Percentiles rank a stretch among this genome's conserved stretches.
Evolutionary conservation across 1,139 yeast genomes (phyloP).

Genomic region (Geotrichum candidum): DNA sequence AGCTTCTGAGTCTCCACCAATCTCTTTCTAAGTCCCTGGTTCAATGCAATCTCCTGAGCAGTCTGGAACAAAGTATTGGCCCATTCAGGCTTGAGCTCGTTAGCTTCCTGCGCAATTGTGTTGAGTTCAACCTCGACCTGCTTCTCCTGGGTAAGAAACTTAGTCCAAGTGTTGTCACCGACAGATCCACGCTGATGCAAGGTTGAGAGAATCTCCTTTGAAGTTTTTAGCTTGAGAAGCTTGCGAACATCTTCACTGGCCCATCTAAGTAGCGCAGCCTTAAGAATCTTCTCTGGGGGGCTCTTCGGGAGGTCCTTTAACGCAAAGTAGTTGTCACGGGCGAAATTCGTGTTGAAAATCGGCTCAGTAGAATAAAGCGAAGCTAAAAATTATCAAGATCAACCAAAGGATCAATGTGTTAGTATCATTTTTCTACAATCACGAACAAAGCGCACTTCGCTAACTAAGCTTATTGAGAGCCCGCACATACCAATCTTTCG

Average conservation of each 20-base stretch:
- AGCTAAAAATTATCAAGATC: constrained; percentile 9
- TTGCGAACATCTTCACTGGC: constrained; percentile 69
- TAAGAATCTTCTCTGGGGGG: constrained; percentile 75
- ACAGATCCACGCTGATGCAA: constrained; percentile 84
- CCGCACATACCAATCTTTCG: constrained; percentile 41
- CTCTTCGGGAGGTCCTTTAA: constrained; percentile 50
- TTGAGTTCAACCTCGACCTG: constrained; percentile 74
- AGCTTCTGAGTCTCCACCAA: constrained; percentile 50
- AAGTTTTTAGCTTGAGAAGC: constrained; percentile 64
- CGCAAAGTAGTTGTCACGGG: constrained; percentile 58
- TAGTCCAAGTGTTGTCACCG: constrained; percentile 82
- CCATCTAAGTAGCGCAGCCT: constrained; percentile 75
- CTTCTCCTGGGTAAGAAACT: constrained; percentile 71
- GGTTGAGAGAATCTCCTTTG: constrained; percentile 58
- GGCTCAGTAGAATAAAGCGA: constrained; percentile 9
- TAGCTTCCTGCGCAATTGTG: constrained; percentile 75
- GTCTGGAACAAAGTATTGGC: constrained; percentile 66
- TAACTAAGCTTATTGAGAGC: not conserved
- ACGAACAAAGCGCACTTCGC: not conserved
- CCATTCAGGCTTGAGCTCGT: constrained; percentile 72
- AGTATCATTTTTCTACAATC: not conserved
- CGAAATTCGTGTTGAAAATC: constrained; percentile 23
- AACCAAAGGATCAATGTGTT: not conserved
- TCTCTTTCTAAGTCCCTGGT: constrained; percentile 84
- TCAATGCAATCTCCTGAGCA: constrained; percentile 85